phyloP scores from a whole-genome alignment of 371 early-diverging fungal species.

The Apophysomyces ossiformis region DNA sequence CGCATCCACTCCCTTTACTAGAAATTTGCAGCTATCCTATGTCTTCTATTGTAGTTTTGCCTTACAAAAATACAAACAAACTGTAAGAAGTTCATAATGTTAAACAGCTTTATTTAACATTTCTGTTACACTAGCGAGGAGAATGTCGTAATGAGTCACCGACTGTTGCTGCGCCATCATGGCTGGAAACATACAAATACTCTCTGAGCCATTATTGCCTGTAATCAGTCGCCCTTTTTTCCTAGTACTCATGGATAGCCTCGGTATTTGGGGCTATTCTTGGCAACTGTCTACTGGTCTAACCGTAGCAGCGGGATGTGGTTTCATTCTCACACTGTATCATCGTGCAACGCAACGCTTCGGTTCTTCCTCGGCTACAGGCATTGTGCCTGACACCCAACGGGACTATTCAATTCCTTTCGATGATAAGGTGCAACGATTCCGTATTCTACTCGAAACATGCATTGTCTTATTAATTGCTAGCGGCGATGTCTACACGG shows the following conservation, averaged over 20 bases:
- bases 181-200: no score
- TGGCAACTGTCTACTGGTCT: slow-evolving; percentile 21
- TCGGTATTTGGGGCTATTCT: no score
- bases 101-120: no score
- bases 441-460: slow-evolving; percentile 22
- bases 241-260: neutral
- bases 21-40: neutral
- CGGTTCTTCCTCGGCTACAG: neutral
- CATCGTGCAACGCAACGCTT: no score
- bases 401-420: slow-evolving; percentile 30
- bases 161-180: slow-evolving; percentile 3
- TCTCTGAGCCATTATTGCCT: neutral
- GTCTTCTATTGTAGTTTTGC: no score
- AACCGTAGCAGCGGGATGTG: slow-evolving; percentile 9
- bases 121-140: neutral
- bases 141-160: neutral
- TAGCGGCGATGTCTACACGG: slow-evolving; percentile 13
- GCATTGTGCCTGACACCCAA: slow-evolving; percentile 15
- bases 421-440: slow-evolving; percentile 17
- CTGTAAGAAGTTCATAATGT: no score
- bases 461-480: slow-evolving; percentile 9
- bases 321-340: slow-evolving; percentile 17
- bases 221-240: neutral
- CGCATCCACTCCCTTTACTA: neutral
- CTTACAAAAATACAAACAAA: no score